These are phyloP conservation scores for Phoma sp. DNA, from an alignment of 2,329 filamentous ascomycete species.

Conservation along the genomic window DNA sequence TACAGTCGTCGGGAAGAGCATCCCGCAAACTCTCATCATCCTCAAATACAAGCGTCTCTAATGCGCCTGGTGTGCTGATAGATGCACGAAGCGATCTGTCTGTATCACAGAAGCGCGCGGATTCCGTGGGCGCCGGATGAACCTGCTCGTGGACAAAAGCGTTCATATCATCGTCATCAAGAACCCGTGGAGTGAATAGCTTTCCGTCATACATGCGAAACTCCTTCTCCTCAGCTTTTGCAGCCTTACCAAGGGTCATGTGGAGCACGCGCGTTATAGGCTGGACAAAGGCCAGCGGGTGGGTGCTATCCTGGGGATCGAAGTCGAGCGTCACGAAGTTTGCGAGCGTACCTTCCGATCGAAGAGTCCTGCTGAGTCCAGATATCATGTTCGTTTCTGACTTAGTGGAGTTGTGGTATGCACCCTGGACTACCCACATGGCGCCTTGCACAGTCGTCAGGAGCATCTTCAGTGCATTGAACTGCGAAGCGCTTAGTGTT, in stretches of 20 bases:
- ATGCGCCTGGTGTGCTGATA: slow-evolving; percentile 20
- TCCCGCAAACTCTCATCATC: slow-evolving; percentile 17
- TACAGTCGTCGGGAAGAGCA: slow-evolving; percentile 23
- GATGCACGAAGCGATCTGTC: slow-evolving; percentile 21
- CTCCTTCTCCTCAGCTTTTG: slow-evolving; percentile 13
- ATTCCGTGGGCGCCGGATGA: slow-evolving; percentile 25
- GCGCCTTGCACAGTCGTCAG: slow-evolving; percentile 10
- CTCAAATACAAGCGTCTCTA: slow-evolving; percentile 27
- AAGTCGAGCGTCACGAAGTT: slow-evolving; percentile 21
- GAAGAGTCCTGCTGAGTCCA: slow-evolving; percentile 19
- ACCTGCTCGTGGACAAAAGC: slow-evolving; percentile 29
- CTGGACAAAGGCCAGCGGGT: background rate
- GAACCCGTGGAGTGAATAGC: slow-evolving; percentile 20
- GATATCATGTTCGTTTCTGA: slow-evolving; percentile 19
- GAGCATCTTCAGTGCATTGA: slow-evolving; percentile 5
- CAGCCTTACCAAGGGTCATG: slow-evolving; percentile 2
- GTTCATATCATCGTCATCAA: slow-evolving; percentile 29
- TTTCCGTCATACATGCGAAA: slow-evolving; percentile 8
- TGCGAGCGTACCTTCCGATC: slow-evolving; percentile 17
- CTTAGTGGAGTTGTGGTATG: slow-evolving; percentile 1
- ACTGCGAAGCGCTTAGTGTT: slow-evolving; percentile 3
- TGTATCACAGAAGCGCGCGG: slow-evolving; percentile 17
- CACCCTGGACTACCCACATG: slow-evolving; percentile 17
- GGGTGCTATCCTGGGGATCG: slow-evolving; percentile 1
- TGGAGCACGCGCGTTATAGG: slow-evolving; percentile 12